These are phyloP conservation scores for Didymella arachidicola DNA, from an alignment of 2,329 filamentous ascomycete species.

Conservation along the genomic window DNA sequence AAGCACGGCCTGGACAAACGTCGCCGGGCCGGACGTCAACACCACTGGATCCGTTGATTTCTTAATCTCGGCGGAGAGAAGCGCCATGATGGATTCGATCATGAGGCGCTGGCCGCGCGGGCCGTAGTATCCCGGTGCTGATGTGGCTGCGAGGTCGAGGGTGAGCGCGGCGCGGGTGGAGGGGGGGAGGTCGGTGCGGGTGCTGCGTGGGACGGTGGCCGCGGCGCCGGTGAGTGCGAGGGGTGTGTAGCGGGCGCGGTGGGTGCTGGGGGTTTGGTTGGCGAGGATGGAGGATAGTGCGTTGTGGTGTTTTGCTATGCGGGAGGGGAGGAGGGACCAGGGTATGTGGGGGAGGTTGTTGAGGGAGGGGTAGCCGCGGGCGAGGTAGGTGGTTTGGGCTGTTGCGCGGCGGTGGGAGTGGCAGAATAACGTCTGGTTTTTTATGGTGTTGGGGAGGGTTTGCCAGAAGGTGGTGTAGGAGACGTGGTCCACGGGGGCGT, in stretches of 20 bases:
- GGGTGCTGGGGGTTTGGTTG: constrained; percentile 43
- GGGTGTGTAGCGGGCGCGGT: constrained; percentile 32
- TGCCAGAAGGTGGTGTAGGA: constrained; percentile 59
- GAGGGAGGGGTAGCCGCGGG: constrained; percentile 50
- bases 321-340: constrained; percentile 68
- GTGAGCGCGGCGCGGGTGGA: constrained; percentile 34
- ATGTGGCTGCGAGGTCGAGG: constrained; percentile 27
- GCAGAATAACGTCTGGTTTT: constrained; percentile 59
- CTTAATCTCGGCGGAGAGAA: constrained; percentile 40
- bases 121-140: constrained; percentile 77
- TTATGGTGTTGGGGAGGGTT: constrained; percentile 50
- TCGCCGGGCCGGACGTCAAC: constrained; percentile 39
- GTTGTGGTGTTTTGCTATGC: constrained; percentile 65
- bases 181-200: constrained; percentile 55
- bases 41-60: constrained; percentile 42
- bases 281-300: constrained; percentile 68
- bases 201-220: constrained; percentile 27
- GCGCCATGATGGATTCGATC: constrained; percentile 57
- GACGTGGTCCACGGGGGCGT: constrained; percentile 63
- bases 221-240: constrained; percentile 39
- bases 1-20: constrained; percentile 59
- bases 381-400: constrained; percentile 54
- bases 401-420: constrained; percentile 43
- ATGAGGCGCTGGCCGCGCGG: constrained; percentile 75
- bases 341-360: constrained; percentile 71